These are phyloP conservation scores for Peziza echinospora DNA, from an alignment of 495 filamentous ascomycete genomes.

Conservation along the genomic window DNA sequence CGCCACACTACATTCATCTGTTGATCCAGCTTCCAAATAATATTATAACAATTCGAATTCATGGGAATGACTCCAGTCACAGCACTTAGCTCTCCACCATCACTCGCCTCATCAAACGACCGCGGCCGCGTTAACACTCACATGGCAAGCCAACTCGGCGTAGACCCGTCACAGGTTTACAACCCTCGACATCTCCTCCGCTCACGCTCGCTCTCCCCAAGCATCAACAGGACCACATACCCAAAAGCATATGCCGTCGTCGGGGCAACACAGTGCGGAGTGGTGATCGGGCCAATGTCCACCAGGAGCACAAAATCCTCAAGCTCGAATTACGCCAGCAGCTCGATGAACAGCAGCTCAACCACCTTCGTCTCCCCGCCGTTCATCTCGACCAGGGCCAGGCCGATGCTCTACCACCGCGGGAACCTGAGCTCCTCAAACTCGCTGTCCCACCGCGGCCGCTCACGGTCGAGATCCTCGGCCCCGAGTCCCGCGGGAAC, in stretches of 20 bases:
- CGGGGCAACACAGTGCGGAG: neutral
- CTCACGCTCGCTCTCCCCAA: neutral
- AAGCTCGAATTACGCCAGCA: neutral
- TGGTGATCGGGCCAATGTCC: neutral
- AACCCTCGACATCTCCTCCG: neutral
- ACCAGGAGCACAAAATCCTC: neutral
- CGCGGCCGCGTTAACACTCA: too few relatives aligned
- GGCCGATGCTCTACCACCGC: neutral
- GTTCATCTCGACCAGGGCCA: neutral
- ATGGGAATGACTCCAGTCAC: too few relatives aligned
- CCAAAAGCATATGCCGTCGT: neutral
- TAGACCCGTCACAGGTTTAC: too few relatives aligned
- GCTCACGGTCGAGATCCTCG: neutral
- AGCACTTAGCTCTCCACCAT: too few relatives aligned
- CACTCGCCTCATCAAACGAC: too few relatives aligned
- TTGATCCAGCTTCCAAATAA: too few relatives aligned
- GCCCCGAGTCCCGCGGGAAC: too few relatives aligned
- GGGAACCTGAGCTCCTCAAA: neutral
- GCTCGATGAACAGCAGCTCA: too few relatives aligned
- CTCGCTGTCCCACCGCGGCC: neutral
- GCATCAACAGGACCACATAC: neutral
- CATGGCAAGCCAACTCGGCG: too few relatives aligned
- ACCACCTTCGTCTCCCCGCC: neutral
- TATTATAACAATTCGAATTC: too few relatives aligned
- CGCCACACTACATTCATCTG: too few relatives aligned